Conservation (phyloP, 78 protist genomes). For the Monosiga brevicollis region DNA sequence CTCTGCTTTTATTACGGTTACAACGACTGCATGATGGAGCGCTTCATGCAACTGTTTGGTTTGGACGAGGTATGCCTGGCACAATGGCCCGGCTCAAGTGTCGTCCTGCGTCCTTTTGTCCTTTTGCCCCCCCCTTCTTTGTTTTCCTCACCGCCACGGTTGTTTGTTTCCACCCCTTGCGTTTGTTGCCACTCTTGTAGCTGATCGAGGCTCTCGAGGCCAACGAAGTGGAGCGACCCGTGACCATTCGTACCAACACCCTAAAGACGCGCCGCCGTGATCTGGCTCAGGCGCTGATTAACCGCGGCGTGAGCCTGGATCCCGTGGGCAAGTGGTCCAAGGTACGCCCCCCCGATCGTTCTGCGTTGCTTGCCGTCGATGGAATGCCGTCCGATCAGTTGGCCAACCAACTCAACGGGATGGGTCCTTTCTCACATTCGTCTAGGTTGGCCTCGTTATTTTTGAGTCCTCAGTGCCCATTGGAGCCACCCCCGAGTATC, state of each 20-base stretch:
- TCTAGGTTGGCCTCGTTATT: slow-evolving; percentile 90
- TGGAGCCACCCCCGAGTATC: slow-evolving; percentile 66
- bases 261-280: slow-evolving; percentile 79
- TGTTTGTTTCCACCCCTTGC: background rate
- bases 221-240: slow-evolving; percentile 87
- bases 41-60: slow-evolving; percentile 69
- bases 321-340: slow-evolving; percentile 55
- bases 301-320: slow-evolving; percentile 72
- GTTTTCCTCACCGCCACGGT: background rate
- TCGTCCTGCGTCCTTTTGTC: background rate
- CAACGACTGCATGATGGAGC: slow-evolving; percentile 46
- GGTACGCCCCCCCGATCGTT: too few relatives aligned
- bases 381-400: background rate
- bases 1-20: slow-evolving; percentile 66
- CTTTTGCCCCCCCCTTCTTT: too few relatives aligned
- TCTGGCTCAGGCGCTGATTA: slow-evolving; percentile 66
- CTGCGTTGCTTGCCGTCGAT: background rate
- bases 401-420: background rate
- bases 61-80: slow-evolving; percentile 40
- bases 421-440: slow-evolving; percentile 67
- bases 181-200: slow-evolving; percentile 17
- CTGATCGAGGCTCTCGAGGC: slow-evolving; percentile 81
- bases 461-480: slow-evolving; percentile 85
- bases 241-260: slow-evolving; percentile 93
- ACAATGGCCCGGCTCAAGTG: background rate